phyloP scores from a whole-genome alignment of 163 green algal genomes.

The Chlamydomonas reinhardtii region DNA sequence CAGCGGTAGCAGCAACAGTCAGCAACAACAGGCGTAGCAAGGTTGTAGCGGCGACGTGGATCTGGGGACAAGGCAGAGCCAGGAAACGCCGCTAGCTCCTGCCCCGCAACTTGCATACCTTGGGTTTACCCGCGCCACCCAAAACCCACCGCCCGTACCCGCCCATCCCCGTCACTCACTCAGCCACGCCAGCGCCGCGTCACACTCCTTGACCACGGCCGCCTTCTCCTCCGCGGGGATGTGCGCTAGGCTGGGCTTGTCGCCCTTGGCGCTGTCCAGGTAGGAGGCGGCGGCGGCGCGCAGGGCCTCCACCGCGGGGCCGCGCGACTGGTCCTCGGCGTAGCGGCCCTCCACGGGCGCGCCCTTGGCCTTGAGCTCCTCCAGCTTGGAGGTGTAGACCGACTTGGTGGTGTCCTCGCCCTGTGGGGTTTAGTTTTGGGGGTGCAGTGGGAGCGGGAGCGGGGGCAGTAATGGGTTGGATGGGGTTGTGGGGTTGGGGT shows the following conservation, averaged over 20 bases:
- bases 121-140: no score
- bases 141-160: no score
- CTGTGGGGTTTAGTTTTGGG: not conserved
- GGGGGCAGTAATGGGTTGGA: no score
- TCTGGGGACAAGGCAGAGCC: no score
- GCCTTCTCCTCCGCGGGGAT: constrained; percentile 80
- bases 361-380: constrained; percentile 60
- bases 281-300: constrained; percentile 63
- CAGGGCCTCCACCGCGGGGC: constrained; percentile 36
- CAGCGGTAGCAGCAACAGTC: no score
- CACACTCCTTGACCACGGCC: constrained; percentile 86
- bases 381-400: constrained; percentile 93
- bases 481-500: no score
- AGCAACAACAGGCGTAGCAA: no score
- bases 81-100: no score
- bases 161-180: no score
- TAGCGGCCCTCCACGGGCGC: constrained; percentile 36
- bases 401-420: constrained; percentile 95
- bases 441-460: no score
- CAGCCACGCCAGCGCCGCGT: constrained; percentile 85
- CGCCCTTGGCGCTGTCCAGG: constrained; percentile 61
- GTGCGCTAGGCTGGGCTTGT: constrained; percentile 81
- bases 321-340: constrained; percentile 48
- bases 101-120: no score
- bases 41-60: no score